Evolutionary conservation across 2,329 filamentous ascomycete species (phyloP), one percentile per base, ranked within the genome.

Genomic region (Pseudocercospora crystallina): DNA sequence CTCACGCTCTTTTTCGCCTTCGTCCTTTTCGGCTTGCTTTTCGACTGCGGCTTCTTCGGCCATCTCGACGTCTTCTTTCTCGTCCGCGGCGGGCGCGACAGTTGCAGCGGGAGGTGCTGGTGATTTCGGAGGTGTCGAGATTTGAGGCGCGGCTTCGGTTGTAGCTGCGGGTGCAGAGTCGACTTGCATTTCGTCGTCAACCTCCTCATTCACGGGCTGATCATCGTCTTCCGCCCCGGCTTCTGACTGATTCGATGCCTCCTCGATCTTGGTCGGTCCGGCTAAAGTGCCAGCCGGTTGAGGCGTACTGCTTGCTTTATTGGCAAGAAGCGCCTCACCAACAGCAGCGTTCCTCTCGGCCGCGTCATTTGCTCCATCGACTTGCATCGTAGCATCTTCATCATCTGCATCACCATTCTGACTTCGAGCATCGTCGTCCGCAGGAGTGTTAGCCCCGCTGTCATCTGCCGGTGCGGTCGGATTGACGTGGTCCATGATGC

Each of bases 401-500:
- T 56, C 49, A 8, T 61, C 55, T 7, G 54, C 60, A 47, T 66
- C 63, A 10, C 64, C 64, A 39, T 66, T 65, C 35, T 63, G 41
- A 48, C 64, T 66, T 12, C 61, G 58, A 17, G 60, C 51, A 42
- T 65, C 65, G 11, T 65, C 64, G 10, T 61, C 62, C 38, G 57
- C 54, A 5, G 66, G 62, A 8, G 65, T 51, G 73, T 80, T 43
- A 65, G 76, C 67, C 26, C 74, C 79, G 58, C 77, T 80, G 33
- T 81, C 75, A 17, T 79, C 80, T 26, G 58, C 58, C 11, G 72
- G 73, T n/a, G 74, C 72, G 56, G 83, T 73, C 1, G 81, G 72
- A 55, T 85, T 84, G 45, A 77, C 74, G 63, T 79, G 80, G 59
- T 84, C 83, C 69, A 80, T 80, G 49, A 85, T 83, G 52, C 85